A percentile compares a stretch with the other conserved stretches of the same genome.
Evolutionary conservation across 768 basidiomycete genomes (phyloP).

Genomic region (Pisolithus sp.): DNA sequence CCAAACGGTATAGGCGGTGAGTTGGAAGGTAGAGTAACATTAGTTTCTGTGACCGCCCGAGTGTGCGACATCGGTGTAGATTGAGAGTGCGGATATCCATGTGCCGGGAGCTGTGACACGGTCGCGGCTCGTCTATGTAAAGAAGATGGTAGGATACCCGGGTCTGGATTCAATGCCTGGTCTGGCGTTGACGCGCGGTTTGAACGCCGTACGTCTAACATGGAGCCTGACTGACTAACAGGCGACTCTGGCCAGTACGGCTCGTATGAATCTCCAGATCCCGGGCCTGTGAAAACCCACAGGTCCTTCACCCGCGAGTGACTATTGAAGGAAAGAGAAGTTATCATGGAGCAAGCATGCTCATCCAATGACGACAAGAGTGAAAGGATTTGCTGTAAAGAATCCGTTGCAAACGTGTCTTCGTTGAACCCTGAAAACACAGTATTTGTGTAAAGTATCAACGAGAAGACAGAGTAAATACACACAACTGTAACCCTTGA

Average conservation of each 20-base stretch:
- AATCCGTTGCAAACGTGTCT: slow-evolving; percentile 69
- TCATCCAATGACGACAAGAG: slow-evolving; percentile 61
- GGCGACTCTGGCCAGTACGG: slow-evolving; percentile 30
- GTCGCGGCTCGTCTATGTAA: slow-evolving; percentile 28
- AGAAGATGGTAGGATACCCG: slow-evolving; percentile 20
- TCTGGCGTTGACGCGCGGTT: slow-evolving; percentile 29
- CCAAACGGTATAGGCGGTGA: slow-evolving; percentile 12
- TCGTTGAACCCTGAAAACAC: slow-evolving; percentile 62
- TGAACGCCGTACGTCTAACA: slow-evolving; percentile 30
- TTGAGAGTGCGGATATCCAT: slow-evolving; percentile 8
- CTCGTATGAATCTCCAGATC: slow-evolving; percentile 25
- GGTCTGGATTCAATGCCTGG: slow-evolving; percentile 18
- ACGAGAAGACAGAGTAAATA: slow-evolving; percentile 9
- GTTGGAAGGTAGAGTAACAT: slow-evolving; percentile 14
- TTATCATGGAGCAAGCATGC: slow-evolving; percentile 60
- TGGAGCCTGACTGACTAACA: slow-evolving; percentile 30
- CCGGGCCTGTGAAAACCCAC: slow-evolving; percentile 68
- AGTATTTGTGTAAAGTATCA: slow-evolving; percentile 14
- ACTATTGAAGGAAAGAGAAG: slow-evolving; percentile 65
- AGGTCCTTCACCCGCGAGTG: slow-evolving; percentile 71
- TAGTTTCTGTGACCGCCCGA: slow-evolving; percentile 31
- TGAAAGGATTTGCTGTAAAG: slow-evolving; percentile 62
- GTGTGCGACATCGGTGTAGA: slow-evolving; percentile 15
- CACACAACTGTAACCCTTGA: slow-evolving; percentile 76
- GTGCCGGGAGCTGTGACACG: slow-evolving; percentile 19